A percentile compares a stretch with the other conserved stretches of the same genome.
These are phyloP conservation scores for Amphirosellinia nigrospora DNA, from an alignment of 495 filamentous ascomycete species.

Conservation along the genomic window DNA sequence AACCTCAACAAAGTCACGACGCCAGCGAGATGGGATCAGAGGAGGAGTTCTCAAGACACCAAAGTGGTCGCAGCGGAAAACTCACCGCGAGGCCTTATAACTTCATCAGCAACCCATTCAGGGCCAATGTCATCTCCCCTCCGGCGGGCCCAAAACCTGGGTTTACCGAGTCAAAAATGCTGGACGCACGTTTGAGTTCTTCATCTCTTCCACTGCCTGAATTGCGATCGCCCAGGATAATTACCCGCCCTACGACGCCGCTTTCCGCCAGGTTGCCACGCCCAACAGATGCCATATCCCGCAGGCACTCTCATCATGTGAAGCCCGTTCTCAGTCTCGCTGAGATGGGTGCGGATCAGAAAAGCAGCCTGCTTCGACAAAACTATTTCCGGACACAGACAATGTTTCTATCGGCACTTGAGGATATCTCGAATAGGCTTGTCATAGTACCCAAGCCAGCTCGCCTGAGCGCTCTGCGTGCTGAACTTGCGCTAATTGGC, in stretches of 20 bases:
- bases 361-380: slow-evolving; percentile 66
- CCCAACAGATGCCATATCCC: slow-evolving; percentile 53
- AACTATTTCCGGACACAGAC: slow-evolving; percentile 79
- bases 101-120: slow-evolving; percentile 31
- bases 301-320: slow-evolving; percentile 56
- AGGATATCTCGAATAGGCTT: slow-evolving; percentile 77
- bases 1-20: slow-evolving; percentile 51
- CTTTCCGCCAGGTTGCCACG: slow-evolving; percentile 57
- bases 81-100: slow-evolving; percentile 32
- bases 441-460: slow-evolving; percentile 76
- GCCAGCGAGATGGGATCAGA: slow-evolving; percentile 52
- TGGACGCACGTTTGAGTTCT: slow-evolving; percentile 64
- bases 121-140: slow-evolving; percentile 28
- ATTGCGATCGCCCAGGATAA: slow-evolving; percentile 52
- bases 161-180: slow-evolving; percentile 49
- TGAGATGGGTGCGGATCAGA: slow-evolving; percentile 61
- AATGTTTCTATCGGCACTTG: slow-evolving; percentile 72
- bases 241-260: slow-evolving; percentile 54
- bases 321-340: slow-evolving; percentile 57
- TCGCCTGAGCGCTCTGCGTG: slow-evolving; percentile 74
- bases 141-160: slow-evolving; percentile 34
- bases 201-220: slow-evolving; percentile 69
- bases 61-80: slow-evolving; percentile 38
- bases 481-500: slow-evolving; percentile 74
- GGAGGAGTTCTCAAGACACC: slow-evolving; percentile 46